Evolutionary conservation across 2,329 filamentous ascomycete genomes (phyloP).

Genomic region (Coniella lustricola): DNA sequence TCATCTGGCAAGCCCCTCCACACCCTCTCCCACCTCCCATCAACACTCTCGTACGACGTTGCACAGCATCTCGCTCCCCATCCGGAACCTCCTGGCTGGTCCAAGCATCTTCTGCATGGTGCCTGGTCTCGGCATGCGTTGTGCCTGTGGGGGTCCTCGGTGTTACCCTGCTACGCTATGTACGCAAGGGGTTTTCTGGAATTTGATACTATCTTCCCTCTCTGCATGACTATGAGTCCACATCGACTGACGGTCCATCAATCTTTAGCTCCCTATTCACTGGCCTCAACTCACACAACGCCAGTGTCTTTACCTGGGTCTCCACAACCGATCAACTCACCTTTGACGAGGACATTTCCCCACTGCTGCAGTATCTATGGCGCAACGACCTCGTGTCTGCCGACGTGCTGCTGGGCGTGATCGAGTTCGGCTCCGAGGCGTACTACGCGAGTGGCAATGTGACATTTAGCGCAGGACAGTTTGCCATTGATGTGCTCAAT

Average conservation of each 20-base stretch:
- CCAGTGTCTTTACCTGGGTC: constrained; percentile 26
- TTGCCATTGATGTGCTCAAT: constrained; percentile 20
- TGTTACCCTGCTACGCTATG: no score
- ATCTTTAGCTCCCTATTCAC: constrained; percentile 22
- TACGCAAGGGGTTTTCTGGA: not conserved
- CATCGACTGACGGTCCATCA: no score
- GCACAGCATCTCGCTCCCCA: no score
- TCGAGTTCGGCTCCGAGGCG: constrained; percentile 27
- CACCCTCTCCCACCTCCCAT: not conserved
- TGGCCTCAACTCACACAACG: constrained; percentile 24
- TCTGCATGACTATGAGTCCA: no score
- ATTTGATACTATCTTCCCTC: not conserved
- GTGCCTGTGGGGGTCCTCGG: not conserved
- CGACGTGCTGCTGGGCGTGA: constrained; percentile 22
- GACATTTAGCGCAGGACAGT: constrained; percentile 25
- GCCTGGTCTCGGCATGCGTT: constrained; percentile 3
- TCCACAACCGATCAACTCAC: constrained; percentile 19
- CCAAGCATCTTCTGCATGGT: constrained; percentile 3
- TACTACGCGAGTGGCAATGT: constrained; percentile 24
- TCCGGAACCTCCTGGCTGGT: not conserved
- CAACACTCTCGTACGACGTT: not conserved
- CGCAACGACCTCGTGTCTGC: constrained; percentile 23
- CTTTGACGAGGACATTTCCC: constrained; percentile 25
- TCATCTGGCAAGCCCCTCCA: not conserved
- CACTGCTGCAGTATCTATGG: constrained; percentile 26